Evolutionary conservation across 2,329 filamentous ascomycete genomes (phyloP), one percentile per base, ranked within the genome.

Genomic region (Diplodia seriata): DNA sequence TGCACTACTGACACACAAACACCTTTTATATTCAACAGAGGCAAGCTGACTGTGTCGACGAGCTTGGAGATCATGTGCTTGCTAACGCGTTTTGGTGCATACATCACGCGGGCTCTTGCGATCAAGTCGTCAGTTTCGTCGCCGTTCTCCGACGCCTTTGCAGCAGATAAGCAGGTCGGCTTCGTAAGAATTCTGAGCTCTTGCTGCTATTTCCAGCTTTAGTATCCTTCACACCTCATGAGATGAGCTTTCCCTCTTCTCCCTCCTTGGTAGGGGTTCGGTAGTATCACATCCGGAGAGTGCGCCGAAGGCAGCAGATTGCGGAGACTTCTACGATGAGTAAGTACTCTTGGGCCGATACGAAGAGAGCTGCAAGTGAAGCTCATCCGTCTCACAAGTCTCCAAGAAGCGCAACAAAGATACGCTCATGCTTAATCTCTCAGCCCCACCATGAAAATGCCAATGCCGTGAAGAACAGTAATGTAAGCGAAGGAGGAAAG

Each of bases 371-470:
- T 18, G 15, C 40, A 43, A 43, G 31, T 9, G 8, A 33, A 33
- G 31, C 8, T 33, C 6, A 9, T 43, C 7, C 15, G 18, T 43
- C 18, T 15, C 40, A 43, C 18, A 18, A 15, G 36, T 40, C 12
- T 14, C 36, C 9, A 47, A 20, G 7, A 8, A 20, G 18, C 15
- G 6, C 7, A 9, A 4, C 31, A 55, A 29, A 29, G 40, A 23
- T 23, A 31, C 40, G 55, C 55, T 59, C 14, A 47, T 59, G n/a
- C 8, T 59, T 61, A 33, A 6, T 47, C n/a, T 47, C 56, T 26
- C 40, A n/a, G 40, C 56, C 31, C 14, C 40, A 50, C 38, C 18
- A 9, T n/a, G 40, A 33, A 33, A 20, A 49, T 47, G 40, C 56
- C 20, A 31, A 49, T 61, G 38, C 56, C 15, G n/a, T 20, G 18